Conservation (phyloP, 2,329 filamentous ascomycete genomes). For the Stagonosporopsis chrysanthemi region DNA sequence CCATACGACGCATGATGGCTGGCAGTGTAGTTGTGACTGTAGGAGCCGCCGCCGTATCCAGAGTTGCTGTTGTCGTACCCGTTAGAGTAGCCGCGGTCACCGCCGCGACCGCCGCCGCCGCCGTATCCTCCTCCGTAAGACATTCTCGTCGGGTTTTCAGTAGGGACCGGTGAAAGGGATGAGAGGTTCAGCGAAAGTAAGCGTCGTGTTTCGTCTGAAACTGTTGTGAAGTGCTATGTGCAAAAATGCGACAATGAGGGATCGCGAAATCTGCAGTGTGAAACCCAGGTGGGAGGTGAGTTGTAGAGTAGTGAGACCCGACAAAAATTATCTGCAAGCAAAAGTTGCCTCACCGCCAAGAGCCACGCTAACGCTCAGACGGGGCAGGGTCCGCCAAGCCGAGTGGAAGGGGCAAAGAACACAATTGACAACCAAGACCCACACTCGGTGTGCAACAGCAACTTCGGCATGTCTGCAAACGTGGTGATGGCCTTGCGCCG, state of each 20-base stretch:
- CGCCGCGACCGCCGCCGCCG: slow-evolving; percentile 59
- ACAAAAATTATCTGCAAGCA: slow-evolving; percentile 30
- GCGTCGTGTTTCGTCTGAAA: slow-evolving; percentile 26
- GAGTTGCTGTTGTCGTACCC: slow-evolving; percentile 57
- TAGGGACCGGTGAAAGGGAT: slow-evolving; percentile 43
- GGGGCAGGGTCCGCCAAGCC: slow-evolving; percentile 20
- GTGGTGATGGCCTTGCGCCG: not conserved
- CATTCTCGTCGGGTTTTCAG: slow-evolving; percentile 60
- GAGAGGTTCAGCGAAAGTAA: slow-evolving; percentile 35
- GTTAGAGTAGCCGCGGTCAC: slow-evolving; percentile 61
- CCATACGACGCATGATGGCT: slow-evolving; percentile 55
- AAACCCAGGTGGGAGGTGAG: slow-evolving; percentile 28
- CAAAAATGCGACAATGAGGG: slow-evolving; percentile 34
- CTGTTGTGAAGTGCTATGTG: slow-evolving; percentile 26
- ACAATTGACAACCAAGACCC: slow-evolving; percentile 22
- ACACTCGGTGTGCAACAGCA: slow-evolving; percentile 4
- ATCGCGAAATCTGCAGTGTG: slow-evolving; percentile 34
- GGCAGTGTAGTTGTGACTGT: slow-evolving; percentile 54
- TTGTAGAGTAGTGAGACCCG: slow-evolving; percentile 18
- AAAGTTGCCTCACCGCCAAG: slow-evolving; percentile 28
- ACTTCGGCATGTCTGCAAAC: not conserved
- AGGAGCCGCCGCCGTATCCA: slow-evolving; percentile 57
- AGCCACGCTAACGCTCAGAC: slow-evolving; percentile 23
- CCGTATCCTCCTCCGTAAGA: slow-evolving; percentile 67
- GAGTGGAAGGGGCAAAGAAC: slow-evolving; percentile 21